Evolutionary conservation across 2,329 filamentous ascomycete genomes (phyloP), one percentile per base, ranked within the genome.

Genomic region (Neurospora crassa): DNA sequence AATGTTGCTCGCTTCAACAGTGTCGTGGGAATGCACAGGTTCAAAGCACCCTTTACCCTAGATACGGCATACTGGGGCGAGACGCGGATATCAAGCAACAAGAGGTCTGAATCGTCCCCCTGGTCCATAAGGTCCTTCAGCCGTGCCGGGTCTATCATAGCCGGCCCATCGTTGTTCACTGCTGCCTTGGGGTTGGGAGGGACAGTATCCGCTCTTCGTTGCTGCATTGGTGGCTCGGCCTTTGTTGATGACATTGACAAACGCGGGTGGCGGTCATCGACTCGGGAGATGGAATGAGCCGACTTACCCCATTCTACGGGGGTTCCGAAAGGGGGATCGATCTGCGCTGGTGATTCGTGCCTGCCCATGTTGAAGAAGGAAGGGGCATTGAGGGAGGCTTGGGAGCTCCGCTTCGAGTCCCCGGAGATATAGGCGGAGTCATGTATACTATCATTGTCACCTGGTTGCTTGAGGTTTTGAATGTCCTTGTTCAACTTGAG

Each of bases 21-120:
- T 0, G 95, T 98, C 0, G 96, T 98, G 0, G 96, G 96, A 73
- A 98, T 97, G 78, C 96, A 98, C 5, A 99, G 84, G 78, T 96
- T 98, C 41, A 99, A 82, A 0, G 95, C 93, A n/a, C 91, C 90
- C 68, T 85, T 83, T 70, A 98, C 92, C 40, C 92, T 89, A 29
- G 92, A 90, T 67, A 88, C 85, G 0, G 90, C 87, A 78, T 91
- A 97, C 75, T 95, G 93, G 24, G 94, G 93, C 40, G 91, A 92
- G 0, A 96, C 94, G 47, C 96, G 89, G 29, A 98, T 87, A 79
- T 99, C 96, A 5, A 99, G 83, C 1, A 98, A 79, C 41, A 99
- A 82, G 0, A 92, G 75, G 0, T 84, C 82, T 8, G 80, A 77
- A 10, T 81, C 76, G 0, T 78, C 70, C 2, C 80, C 75, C 2